Percentiles rank a stretch among this genome's conserved stretches.
phyloP scores from a whole-genome alignment of 805 yeast genomes.

The Candida insectalens region DNA sequence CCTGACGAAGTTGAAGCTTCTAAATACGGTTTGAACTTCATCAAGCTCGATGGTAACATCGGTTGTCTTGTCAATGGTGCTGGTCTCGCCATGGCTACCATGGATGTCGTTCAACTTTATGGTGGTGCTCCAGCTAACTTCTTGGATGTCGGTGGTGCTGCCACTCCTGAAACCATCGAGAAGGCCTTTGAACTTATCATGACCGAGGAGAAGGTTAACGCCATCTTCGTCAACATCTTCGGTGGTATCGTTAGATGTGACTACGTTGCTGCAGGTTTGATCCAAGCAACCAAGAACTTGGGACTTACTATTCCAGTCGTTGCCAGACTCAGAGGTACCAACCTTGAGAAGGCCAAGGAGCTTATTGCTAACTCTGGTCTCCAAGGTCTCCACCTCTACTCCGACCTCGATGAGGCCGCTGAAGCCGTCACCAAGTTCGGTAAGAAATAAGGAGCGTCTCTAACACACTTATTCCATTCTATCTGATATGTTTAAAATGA shows the following conservation, averaged over 20 bases:
- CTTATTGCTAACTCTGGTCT: slow-evolving; percentile 83
- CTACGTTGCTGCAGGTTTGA: slow-evolving; percentile 95
- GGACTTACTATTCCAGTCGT: slow-evolving; percentile 89
- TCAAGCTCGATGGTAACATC: slow-evolving; percentile 96
- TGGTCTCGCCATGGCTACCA: slow-evolving; percentile 99
- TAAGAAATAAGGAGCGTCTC: slow-evolving; percentile 7
- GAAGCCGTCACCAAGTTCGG: slow-evolving; percentile 68
- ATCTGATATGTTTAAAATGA: too few species aligned
- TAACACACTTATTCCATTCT: too few species aligned
- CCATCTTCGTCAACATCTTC: slow-evolving; percentile 95
- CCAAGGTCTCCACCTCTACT: slow-evolving; percentile 73
- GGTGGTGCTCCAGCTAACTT: slow-evolving; percentile 99
- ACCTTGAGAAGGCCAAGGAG: slow-evolving; percentile 79
- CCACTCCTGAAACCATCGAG: slow-evolving; percentile 96
- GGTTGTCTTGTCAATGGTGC: slow-evolving; percentile 99
- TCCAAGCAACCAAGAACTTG: slow-evolving; percentile 88
- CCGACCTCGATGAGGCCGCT: slow-evolving; percentile 96
- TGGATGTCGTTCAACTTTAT: slow-evolving; percentile 96
- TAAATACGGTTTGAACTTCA: slow-evolving; percentile 84
- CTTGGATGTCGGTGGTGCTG: slow-evolving; percentile 99
- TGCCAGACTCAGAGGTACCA: slow-evolving; percentile 98
- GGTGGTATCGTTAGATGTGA: slow-evolving; percentile 99
- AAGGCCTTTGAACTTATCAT: slow-evolving; percentile 91
- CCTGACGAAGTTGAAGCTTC: slow-evolving; percentile 94
- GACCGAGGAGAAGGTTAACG: slow-evolving; percentile 80